Evolutionary conservation across 2,329 filamentous ascomycete species (phyloP).

Genomic region (Pseudocercospora fijiensis): DNA sequence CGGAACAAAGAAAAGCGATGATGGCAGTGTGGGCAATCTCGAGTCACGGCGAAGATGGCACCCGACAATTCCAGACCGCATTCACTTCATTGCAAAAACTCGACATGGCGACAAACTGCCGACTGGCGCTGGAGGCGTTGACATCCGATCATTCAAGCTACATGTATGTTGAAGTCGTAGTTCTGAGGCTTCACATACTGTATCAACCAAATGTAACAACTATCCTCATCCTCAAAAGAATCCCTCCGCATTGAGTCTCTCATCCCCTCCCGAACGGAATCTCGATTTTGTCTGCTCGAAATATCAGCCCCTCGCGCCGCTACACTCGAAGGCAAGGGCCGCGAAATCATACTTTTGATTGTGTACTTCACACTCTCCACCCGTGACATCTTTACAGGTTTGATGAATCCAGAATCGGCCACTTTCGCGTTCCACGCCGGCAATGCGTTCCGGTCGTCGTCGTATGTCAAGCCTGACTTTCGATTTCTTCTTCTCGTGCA

Average conservation of each 20-base stretch:
- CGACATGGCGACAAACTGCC: too few relatives aligned
- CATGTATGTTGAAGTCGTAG: too few relatives aligned
- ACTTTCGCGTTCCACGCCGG: conserved; percentile 16
- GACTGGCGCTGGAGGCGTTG: background rate
- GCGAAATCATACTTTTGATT: background rate
- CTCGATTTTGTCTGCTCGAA: conserved; percentile 3
- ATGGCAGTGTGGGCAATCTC: background rate
- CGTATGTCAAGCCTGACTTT: conserved; percentile 7
- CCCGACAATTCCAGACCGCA: too few relatives aligned
- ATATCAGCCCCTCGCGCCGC: conserved; percentile 1
- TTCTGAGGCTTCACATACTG: too few relatives aligned
- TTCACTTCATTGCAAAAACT: too few relatives aligned
- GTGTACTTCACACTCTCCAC: conserved; percentile 16
- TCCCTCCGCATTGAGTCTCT: background rate
- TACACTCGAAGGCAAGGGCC: background rate
- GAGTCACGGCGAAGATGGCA: background rate
- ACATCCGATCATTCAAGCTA: too few relatives aligned
- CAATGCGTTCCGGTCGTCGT: conserved; percentile 14
- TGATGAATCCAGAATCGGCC: conserved; percentile 3
- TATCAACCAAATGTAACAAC: background rate
- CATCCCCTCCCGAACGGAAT: conserved; percentile 1
- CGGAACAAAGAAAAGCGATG: background rate
- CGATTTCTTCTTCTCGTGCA: background rate
- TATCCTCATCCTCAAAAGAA: background rate
- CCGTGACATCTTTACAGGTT: conserved; percentile 5